Evolutionary conservation across 1,284 basidiomycete species (phyloP).

Genomic region (Fistulinella staudtii): DNA sequence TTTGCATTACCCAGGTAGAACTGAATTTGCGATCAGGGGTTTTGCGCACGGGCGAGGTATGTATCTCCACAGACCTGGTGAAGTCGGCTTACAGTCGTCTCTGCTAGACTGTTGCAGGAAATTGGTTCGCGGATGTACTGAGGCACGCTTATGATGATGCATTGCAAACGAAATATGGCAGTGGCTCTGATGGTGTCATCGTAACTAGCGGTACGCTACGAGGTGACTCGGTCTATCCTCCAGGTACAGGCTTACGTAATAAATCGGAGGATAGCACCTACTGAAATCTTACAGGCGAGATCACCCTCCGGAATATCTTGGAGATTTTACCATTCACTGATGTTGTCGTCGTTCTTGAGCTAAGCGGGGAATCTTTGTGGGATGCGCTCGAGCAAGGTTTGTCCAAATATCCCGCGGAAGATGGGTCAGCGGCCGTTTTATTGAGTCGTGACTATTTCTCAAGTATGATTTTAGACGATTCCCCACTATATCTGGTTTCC

Average conservation of each 20-base stretch:
- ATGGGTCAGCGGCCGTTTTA: constrained; percentile 55
- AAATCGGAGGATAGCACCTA: background rate
- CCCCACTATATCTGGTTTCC: constrained; percentile 83
- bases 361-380: constrained; percentile 83
- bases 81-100: constrained; percentile 40
- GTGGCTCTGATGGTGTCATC: constrained; percentile 73
- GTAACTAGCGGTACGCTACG: constrained; percentile 85
- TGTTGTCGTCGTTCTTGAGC: constrained; percentile 75
- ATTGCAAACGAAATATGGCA: constrained; percentile 54
- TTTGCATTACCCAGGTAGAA: constrained; percentile 65
- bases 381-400: constrained; percentile 75
- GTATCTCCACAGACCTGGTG: constrained; percentile 1
- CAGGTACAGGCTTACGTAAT: constrained; percentile 45
- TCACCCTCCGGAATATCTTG: constrained; percentile 80
- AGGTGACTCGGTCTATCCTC: constrained; percentile 83
- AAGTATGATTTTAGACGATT: constrained; percentile 62
- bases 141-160: constrained; percentile 85
- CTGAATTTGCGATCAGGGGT: constrained; percentile 75
- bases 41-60: constrained; percentile 68
- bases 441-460: background rate
- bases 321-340: constrained; percentile 92
- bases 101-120: constrained; percentile 77
- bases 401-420: constrained; percentile 83
- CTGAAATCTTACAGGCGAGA: constrained; percentile 44
- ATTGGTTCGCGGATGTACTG: constrained; percentile 87